phyloP scores from a whole-genome alignment of 2,329 filamentous ascomycete species.

The Corynespora cassiicola region DNA sequence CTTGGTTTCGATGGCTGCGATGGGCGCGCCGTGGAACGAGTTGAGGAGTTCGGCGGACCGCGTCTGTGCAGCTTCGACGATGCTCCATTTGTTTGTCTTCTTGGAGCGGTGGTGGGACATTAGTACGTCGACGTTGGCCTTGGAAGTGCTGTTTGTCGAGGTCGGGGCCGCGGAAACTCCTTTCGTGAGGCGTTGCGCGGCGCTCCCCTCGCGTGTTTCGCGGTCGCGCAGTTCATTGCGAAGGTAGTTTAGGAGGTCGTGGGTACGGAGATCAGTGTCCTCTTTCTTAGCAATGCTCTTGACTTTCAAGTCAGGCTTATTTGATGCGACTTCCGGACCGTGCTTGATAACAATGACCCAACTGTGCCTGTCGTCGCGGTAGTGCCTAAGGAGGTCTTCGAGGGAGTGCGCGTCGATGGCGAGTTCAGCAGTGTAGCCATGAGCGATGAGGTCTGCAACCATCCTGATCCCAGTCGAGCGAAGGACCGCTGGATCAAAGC shows the following conservation, averaged over 20 bases:
- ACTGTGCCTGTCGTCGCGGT: conserved; percentile 77
- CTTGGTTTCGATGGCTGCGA: conserved; percentile 86
- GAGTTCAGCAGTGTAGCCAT: conserved; percentile 87
- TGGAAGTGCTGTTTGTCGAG: conserved; percentile 20
- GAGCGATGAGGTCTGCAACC: conserved; percentile 78
- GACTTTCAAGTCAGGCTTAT: conserved; percentile 71
- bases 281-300: conserved; percentile 80
- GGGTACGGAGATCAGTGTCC: conserved; percentile 73
- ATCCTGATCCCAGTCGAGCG: conserved; percentile 79
- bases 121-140: conserved; percentile 79
- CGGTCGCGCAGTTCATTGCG: conserved; percentile 82
- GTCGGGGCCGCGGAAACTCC: conserved; percentile 22
- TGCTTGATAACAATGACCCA: conserved; percentile 93
- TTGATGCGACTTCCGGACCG: conserved; percentile 62
- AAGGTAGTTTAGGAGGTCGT: conserved; percentile 80
- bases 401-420: conserved; percentile 78
- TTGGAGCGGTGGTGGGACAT: conserved; percentile 83
- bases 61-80: conserved; percentile 77
- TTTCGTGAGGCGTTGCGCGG: conserved; percentile 38
- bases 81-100: conserved; percentile 86
- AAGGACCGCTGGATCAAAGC: conserved; percentile 79
- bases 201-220: conserved; percentile 65
- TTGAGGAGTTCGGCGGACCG: conserved; percentile 68
- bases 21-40: conserved; percentile 76
- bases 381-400: conserved; percentile 78